These are phyloP conservation scores for Teunomyces funiuensis DNA, from an alignment of 805 yeast species.

Conservation along the genomic window DNA sequence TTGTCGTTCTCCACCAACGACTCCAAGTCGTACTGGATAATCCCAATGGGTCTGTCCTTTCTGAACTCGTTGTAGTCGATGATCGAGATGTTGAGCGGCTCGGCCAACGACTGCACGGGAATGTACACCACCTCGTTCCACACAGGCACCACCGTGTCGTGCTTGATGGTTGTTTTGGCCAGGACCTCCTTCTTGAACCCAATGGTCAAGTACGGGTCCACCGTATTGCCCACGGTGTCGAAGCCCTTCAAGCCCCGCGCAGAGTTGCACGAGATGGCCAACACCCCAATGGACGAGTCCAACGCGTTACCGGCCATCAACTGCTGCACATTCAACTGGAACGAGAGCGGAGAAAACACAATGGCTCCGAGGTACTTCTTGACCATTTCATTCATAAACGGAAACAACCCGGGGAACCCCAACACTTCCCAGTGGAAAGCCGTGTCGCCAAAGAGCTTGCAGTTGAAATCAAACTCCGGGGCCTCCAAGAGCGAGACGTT, in stretches of 20 bases:
- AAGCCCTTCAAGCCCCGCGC: constrained; percentile 73
- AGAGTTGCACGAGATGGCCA: constrained; percentile 63
- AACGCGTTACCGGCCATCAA: constrained; percentile 78
- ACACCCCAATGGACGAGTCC: constrained; percentile 82
- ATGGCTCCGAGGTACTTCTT: constrained; percentile 87
- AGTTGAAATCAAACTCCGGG: constrained; percentile 83
- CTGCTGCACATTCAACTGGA: constrained; percentile 91
- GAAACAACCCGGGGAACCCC: constrained; percentile 81
- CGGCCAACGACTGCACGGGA: constrained; percentile 72
- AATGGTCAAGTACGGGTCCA: constrained; percentile 86
- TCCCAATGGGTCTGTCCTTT: constrained; percentile 80
- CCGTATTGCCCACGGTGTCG: constrained; percentile 68
- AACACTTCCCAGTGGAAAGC: constrained; percentile 86
- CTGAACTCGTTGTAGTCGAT: constrained; percentile 77
- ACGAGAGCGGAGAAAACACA: constrained; percentile 84
- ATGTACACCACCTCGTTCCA: constrained; percentile 82
- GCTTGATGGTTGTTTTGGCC: constrained; percentile 67
- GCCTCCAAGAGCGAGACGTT: constrained; percentile 82
- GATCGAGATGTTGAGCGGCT: constrained; percentile 72
- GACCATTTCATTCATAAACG: constrained; percentile 81
- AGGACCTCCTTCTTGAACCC: constrained; percentile 58
- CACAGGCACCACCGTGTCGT: constrained; percentile 67
- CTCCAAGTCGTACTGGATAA: constrained; percentile 71
- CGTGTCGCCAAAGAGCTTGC: constrained; percentile 74
- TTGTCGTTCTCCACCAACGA: constrained; percentile 54